Percentiles rank a stretch among this genome's conserved stretches.
Conservation (phyloP, 1,284 basidiomycete genomes). For the Wolfiporia cocos region DNA sequence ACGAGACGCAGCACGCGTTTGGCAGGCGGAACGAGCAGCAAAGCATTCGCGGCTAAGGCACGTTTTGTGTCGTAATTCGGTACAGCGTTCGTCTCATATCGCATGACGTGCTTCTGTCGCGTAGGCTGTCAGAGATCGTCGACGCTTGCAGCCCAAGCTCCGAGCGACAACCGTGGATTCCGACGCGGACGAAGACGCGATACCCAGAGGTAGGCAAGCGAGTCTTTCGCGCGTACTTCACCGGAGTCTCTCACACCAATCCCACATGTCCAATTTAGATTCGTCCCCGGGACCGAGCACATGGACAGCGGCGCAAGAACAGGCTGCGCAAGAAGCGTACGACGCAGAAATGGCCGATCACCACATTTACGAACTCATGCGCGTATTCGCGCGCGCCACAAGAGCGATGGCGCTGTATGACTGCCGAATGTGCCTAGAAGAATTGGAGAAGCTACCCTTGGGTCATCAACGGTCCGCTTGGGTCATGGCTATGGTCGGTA, state of each 20-base stretch:
- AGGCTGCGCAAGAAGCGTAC: slow-evolving; percentile 64
- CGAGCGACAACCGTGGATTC: slow-evolving; percentile 59
- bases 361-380: slow-evolving; percentile 77
- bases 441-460: slow-evolving; percentile 72
- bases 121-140: too few relatives aligned
- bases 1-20: slow-evolving; percentile 68
- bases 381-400: slow-evolving; percentile 75
- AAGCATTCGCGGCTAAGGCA: slow-evolving; percentile 29
- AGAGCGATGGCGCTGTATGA: slow-evolving; percentile 72
- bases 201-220: slow-evolving; percentile 35
- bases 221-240: slow-evolving; percentile 23
- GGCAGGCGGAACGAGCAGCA: slow-evolving; percentile 45
- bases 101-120: too few relatives aligned
- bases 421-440: slow-evolving; percentile 65
- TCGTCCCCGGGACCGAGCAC: slow-evolving; percentile 48
- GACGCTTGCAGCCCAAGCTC: slow-evolving; percentile 42
- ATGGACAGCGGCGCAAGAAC: slow-evolving; percentile 56
- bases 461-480: slow-evolving; percentile 71
- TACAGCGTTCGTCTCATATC: too few relatives aligned
- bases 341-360: slow-evolving; percentile 72
- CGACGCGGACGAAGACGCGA: slow-evolving; percentile 59
- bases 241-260: slow-evolving; percentile 43
- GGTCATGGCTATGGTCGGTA: slow-evolving; percentile 77
- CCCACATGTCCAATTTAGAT: slow-evolving; percentile 49
- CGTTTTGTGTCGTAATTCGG: too few relatives aligned